These are phyloP conservation scores for Orobanche coerulescens DNA, from an alignment of 257 asterid species.

Conservation along the genomic window DNA sequence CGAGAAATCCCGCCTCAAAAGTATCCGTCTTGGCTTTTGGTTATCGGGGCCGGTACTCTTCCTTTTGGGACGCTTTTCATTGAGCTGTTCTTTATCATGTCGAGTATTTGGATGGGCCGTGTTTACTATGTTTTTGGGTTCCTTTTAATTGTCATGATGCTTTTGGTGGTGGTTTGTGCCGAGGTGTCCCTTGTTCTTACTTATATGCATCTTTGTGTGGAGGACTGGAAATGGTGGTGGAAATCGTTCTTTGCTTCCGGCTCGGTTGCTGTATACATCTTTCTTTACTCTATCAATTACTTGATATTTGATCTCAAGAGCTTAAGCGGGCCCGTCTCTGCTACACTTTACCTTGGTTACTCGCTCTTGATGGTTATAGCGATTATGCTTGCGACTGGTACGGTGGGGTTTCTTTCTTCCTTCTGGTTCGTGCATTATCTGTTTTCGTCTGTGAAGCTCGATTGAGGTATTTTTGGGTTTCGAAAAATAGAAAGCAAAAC, in stretches of 20 bases:
- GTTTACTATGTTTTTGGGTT: no score
- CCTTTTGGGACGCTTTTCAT: constrained; percentile 89
- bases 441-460: no score
- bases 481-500: no score
- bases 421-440: constrained; percentile 70
- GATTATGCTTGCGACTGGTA: constrained; percentile 64
- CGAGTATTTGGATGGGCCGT: constrained; percentile 73
- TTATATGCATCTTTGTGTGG: constrained; percentile 91
- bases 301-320: constrained; percentile 77
- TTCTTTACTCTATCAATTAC: constrained; percentile 66
- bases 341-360: no score
- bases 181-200: constrained; percentile 70
- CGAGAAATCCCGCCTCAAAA: constrained; percentile 65
- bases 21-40: constrained; percentile 74
- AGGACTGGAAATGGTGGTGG: constrained; percentile 99
- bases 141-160: constrained; percentile 48
- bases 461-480: no score
- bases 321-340: constrained; percentile 66
- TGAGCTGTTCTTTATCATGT: constrained; percentile 75
- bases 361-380: constrained; percentile 64
- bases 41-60: constrained; percentile 83
- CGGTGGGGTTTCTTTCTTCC: constrained; percentile 65
- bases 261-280: constrained; percentile 64
- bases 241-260: constrained; percentile 70
- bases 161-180: constrained; percentile 63